Percentiles rank a stretch among this genome's conserved stretches.
Conservation (phyloP, 2,329 filamentous ascomycete genomes). For the Lecanosticta acicola region DNA sequence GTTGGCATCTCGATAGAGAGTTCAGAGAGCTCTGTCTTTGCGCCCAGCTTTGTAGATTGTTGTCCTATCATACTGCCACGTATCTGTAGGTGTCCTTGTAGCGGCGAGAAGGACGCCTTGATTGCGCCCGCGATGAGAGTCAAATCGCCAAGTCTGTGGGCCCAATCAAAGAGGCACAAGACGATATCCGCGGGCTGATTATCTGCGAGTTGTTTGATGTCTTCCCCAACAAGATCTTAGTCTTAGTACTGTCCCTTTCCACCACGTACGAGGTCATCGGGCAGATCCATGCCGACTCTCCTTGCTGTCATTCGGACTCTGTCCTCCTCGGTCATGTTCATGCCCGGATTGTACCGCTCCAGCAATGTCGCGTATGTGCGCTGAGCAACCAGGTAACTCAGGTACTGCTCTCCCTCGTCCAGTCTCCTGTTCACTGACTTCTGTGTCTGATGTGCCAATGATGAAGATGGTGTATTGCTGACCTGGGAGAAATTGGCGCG, state of each 20-base stretch:
- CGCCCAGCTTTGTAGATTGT: neutral
- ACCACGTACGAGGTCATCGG: constrained; percentile 46
- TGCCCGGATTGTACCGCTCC: constrained; percentile 89
- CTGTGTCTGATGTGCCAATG: constrained; percentile 20
- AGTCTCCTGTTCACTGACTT: constrained; percentile 29
- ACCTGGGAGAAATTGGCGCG: constrained; percentile 54
- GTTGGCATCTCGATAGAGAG: neutral
- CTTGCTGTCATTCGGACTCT: constrained; percentile 75
- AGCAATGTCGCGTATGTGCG: constrained; percentile 72
- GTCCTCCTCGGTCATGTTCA: constrained; percentile 81
- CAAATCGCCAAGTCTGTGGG: neutral
- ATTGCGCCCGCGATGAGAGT: too few species aligned
- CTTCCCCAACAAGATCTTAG: neutral
- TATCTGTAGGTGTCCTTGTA: too few species aligned
- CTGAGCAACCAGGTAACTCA: constrained; percentile 80
- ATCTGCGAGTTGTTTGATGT: neutral
- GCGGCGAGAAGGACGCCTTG: too few species aligned
- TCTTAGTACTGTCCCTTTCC: neutral
- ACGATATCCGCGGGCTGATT: neutral
- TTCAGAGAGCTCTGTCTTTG: neutral
- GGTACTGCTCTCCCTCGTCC: constrained; percentile 67
- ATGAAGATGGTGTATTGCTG: constrained; percentile 35
- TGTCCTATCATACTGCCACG: too few species aligned
- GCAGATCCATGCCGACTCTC: constrained; percentile 85
- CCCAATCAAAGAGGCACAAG: neutral